phyloP scores from a whole-genome alignment of 768 basidiomycete species.

The Phanerodontia chrysosporium region DNA sequence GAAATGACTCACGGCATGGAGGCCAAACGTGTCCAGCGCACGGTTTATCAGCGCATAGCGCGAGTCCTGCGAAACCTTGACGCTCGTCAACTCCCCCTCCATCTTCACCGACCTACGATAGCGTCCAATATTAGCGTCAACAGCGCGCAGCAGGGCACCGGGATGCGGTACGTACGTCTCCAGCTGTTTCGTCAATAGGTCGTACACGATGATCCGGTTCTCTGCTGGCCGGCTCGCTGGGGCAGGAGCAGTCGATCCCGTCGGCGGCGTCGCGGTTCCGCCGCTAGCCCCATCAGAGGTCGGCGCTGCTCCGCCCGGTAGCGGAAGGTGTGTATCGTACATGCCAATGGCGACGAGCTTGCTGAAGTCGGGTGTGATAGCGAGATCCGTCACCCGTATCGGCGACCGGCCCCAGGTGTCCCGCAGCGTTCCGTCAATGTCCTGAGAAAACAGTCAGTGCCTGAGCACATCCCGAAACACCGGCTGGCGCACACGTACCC shows the following conservation, averaged over 20 bases:
- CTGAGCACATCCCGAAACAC: not conserved
- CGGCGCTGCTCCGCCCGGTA: slow-evolving; percentile 13
- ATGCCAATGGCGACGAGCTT: slow-evolving; percentile 85
- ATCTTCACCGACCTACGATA: slow-evolving; percentile 54
- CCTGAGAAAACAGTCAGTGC: slow-evolving; percentile 39
- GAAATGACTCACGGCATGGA: slow-evolving; percentile 16
- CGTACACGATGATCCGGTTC: slow-evolving; percentile 73
- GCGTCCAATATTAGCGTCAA: slow-evolving; percentile 6
- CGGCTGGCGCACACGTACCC: slow-evolving; percentile 49
- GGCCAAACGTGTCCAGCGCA: slow-evolving; percentile 81
- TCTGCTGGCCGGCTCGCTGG: slow-evolving; percentile 37
- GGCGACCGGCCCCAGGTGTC: slow-evolving; percentile 66
- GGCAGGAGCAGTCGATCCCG: slow-evolving; percentile 16
- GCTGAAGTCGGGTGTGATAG: slow-evolving; percentile 79
- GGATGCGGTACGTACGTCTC: slow-evolving; percentile 44
- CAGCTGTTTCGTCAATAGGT: slow-evolving; percentile 61
- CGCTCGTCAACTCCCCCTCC: slow-evolving; percentile 82
- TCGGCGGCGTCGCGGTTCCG: slow-evolving; percentile 20
- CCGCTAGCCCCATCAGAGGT: slow-evolving; percentile 13
- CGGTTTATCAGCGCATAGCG: slow-evolving; percentile 84
- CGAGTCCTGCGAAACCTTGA: slow-evolving; percentile 83
- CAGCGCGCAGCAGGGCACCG: not conserved
- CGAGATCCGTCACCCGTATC: slow-evolving; percentile 84
- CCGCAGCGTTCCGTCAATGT: slow-evolving; percentile 64
- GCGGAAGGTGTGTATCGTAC: slow-evolving; percentile 29